Evolutionary conservation across 2,329 filamentous ascomycete species (phyloP).

Genomic region (Beauveria asiatica): DNA sequence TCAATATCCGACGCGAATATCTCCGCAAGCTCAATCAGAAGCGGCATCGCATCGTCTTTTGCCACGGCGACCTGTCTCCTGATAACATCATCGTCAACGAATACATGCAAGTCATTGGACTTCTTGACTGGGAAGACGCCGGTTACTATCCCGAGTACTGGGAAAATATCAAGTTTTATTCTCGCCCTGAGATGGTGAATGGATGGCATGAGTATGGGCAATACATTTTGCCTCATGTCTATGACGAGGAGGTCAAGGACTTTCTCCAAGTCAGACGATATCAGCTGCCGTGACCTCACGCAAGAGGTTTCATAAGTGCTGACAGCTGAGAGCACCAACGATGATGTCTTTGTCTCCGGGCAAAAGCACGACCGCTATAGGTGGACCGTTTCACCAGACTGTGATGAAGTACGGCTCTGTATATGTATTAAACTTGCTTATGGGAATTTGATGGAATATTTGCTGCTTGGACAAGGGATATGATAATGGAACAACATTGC

Average conservation of each 20-base stretch:
- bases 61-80: constrained; percentile 38
- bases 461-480: neutral
- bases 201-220: constrained; percentile 6
- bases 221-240: constrained; percentile 5
- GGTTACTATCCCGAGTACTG: constrained; percentile 35
- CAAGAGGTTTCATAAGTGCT: neutral
- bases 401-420: neutral
- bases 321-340: neutral
- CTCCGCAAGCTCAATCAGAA: constrained; percentile 7
- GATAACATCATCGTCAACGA: constrained; percentile 32
- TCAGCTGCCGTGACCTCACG: neutral
- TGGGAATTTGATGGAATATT: neutral
- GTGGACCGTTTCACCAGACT: neutral
- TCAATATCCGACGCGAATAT: constrained; percentile 10
- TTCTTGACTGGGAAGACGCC: constrained; percentile 38
- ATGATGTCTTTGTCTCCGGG: neutral
- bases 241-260: constrained; percentile 1
- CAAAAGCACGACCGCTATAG: neutral
- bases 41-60: constrained; percentile 28
- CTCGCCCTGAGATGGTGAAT: constrained; percentile 1
- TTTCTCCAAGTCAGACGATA: neutral
- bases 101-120: constrained; percentile 25
- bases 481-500: neutral
- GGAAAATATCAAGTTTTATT: constrained; percentile 21
- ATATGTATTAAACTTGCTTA: neutral